Conservation (phyloP, 2,329 filamentous ascomycete genomes). For the Colletotrichum salicis region DNA sequence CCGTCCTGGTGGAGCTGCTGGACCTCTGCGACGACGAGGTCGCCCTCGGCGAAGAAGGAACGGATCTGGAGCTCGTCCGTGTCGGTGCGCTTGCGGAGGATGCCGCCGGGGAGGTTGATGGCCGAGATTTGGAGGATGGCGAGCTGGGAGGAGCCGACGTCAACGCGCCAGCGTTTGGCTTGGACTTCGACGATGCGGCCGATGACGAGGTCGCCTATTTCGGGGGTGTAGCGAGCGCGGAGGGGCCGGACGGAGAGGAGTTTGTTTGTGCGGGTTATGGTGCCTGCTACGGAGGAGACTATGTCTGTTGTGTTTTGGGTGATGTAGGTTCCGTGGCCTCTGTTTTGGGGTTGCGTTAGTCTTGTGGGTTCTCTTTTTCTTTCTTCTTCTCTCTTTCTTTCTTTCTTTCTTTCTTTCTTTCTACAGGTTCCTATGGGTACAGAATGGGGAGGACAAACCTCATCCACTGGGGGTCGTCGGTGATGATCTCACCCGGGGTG, state of each 20-base stretch:
- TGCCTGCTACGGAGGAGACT: conserved; percentile 89
- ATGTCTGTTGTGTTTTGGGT: conserved; percentile 74
- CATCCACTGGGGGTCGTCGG: conserved; percentile 97
- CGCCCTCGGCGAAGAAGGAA: conserved; percentile 96
- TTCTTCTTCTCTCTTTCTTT: too few species aligned
- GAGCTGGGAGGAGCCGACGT: conserved; percentile 88
- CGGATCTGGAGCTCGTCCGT: conserved; percentile 98
- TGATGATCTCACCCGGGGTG: conserved; percentile 89
- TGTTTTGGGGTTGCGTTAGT: conserved; percentile 45
- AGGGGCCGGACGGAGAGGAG: conserved; percentile 91
- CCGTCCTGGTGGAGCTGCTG: conserved; percentile 90
- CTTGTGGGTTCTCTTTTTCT: too few species aligned
- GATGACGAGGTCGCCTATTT: conserved; percentile 95
- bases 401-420: too few species aligned
- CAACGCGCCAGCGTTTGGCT: conserved; percentile 91
- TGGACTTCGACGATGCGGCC: conserved; percentile 97
- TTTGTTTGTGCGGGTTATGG: conserved; percentile 93
- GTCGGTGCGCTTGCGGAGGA: conserved; percentile 88
- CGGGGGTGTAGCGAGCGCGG: conserved; percentile 91
- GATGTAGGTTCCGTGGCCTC: conserved; percentile 93
- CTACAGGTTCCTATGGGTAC: too few species aligned
- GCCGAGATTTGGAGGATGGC: conserved; percentile 85
- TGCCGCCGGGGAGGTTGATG: conserved; percentile 95
- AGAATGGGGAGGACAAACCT: conserved; percentile 56
- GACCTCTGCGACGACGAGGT: conserved; percentile 93